Evolutionary conservation across 768 basidiomycete species (phyloP).

Genomic region (Glaciozyma martinii): DNA sequence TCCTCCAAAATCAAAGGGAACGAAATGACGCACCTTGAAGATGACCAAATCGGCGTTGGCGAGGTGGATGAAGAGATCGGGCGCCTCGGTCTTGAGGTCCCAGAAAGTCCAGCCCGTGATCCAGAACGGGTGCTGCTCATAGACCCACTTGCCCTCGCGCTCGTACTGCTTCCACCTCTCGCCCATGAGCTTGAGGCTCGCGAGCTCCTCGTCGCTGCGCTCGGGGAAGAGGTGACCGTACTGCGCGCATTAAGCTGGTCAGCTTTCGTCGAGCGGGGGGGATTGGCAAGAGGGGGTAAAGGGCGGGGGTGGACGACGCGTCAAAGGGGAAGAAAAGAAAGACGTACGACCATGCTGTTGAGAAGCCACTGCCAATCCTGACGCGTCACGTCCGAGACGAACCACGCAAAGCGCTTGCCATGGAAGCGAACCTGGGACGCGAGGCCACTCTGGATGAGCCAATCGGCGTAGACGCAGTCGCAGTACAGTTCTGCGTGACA

Average conservation of each 20-base stretch:
- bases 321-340: not conserved
- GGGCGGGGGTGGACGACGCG: too few relatives aligned
- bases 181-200: slow-evolving; percentile 69
- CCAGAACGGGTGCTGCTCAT: slow-evolving; percentile 91
- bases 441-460: slow-evolving; percentile 79
- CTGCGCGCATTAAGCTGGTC: slow-evolving; percentile 38
- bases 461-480: slow-evolving; percentile 57
- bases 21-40: slow-evolving; percentile 70
- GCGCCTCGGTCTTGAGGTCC: slow-evolving; percentile 59
- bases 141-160: slow-evolving; percentile 83
- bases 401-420: slow-evolving; percentile 87
- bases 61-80: slow-evolving; percentile 63
- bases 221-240: slow-evolving; percentile 81
- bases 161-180: slow-evolving; percentile 92
- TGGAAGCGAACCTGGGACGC: slow-evolving; percentile 83
- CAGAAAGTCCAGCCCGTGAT: slow-evolving; percentile 42
- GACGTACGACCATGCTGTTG: slow-evolving; percentile 55
- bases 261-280: not conserved
- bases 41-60: slow-evolving; percentile 77
- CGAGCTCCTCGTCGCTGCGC: slow-evolving; percentile 65
- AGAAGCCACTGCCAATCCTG: slow-evolving; percentile 91
- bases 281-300: too few relatives aligned
- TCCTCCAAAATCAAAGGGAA: not conserved
- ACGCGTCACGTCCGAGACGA: slow-evolving; percentile 84
- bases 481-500: not conserved